Percentiles rank a stretch among this genome's conserved stretches.
Conservation (phyloP, 345 rosid genomes). For the Hibiscus syriacus region DNA sequence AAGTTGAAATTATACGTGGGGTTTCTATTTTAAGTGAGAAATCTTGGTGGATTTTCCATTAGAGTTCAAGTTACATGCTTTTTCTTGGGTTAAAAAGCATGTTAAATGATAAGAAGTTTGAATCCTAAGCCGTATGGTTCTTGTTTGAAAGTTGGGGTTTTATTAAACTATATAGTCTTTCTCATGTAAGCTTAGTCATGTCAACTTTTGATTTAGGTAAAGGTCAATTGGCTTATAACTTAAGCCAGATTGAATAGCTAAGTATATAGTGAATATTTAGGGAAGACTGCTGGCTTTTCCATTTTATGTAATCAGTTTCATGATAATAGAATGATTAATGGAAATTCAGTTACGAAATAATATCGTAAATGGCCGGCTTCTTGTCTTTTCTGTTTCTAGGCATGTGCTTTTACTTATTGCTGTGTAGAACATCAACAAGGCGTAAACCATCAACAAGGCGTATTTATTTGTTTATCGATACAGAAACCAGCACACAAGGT, state of each 20-base stretch:
- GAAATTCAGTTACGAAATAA: neutral
- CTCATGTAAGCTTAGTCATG: neutral
- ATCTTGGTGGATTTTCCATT: neutral
- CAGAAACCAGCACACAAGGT: neutral
- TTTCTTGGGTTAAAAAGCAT: neutral
- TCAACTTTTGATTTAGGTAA: neutral
- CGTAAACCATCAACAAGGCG: too few species aligned
- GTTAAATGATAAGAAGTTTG: neutral
- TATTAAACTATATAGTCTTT: neutral
- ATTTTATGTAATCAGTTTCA: neutral
- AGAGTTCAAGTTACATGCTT: neutral
- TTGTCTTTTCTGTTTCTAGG: neutral
- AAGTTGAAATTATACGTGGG: slow-evolving; percentile 1
- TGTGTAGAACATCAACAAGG: neutral
- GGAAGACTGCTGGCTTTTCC: neutral
- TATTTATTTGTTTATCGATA: too few species aligned
- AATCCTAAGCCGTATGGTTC: neutral
- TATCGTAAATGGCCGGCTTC: neutral
- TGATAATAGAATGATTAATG: neutral
- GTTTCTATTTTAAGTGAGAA: slow-evolving; percentile 8
- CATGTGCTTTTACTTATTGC: neutral
- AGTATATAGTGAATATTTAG: neutral
- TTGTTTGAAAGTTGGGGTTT: neutral
- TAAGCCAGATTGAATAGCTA: neutral
- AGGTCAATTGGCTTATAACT: neutral